Evolutionary conservation across 805 yeast species (phyloP).

Genomic region (Pichia cephalocereana): DNA sequence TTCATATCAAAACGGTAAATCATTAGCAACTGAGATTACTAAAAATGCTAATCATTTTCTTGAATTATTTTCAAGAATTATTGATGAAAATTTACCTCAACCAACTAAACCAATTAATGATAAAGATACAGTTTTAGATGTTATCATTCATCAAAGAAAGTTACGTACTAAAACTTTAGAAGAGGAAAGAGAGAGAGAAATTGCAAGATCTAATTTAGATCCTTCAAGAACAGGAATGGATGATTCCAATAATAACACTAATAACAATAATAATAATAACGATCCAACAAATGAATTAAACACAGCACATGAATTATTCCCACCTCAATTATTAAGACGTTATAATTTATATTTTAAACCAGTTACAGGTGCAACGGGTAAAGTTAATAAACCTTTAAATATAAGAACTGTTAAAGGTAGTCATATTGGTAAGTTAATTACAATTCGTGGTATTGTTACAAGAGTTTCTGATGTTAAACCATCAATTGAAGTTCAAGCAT

Average conservation of each 20-base stretch:
- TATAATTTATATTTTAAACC: constrained; percentile 86
- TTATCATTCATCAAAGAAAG: constrained; percentile 82
- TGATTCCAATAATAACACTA: not conserved
- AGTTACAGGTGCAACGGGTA: constrained; percentile 32
- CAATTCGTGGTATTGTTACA: constrained; percentile 90
- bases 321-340: constrained; percentile 78
- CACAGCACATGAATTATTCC: constrained; percentile 51
- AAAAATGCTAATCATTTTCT: constrained; percentile 72
- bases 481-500: constrained; percentile 80
- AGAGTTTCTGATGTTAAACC: constrained; percentile 97
- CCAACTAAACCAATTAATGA: constrained; percentile 76
- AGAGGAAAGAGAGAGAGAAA: constrained; percentile 58
- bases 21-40: constrained; percentile 47
- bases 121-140: constrained; percentile 87
- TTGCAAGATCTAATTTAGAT: constrained; percentile 33
- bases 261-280: constrained; percentile 8
- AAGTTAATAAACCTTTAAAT: constrained; percentile 53
- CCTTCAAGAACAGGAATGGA: not conserved
- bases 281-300: constrained; percentile 14
- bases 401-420: constrained; percentile 86
- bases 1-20: not conserved
- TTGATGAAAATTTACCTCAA: constrained; percentile 77
- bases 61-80: constrained; percentile 64
- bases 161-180: constrained; percentile 69
- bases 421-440: constrained; percentile 76